Evolutionary conservation across 1,284 basidiomycete genomes (phyloP).

Genomic region (Leccinum griseonigrum): DNA sequence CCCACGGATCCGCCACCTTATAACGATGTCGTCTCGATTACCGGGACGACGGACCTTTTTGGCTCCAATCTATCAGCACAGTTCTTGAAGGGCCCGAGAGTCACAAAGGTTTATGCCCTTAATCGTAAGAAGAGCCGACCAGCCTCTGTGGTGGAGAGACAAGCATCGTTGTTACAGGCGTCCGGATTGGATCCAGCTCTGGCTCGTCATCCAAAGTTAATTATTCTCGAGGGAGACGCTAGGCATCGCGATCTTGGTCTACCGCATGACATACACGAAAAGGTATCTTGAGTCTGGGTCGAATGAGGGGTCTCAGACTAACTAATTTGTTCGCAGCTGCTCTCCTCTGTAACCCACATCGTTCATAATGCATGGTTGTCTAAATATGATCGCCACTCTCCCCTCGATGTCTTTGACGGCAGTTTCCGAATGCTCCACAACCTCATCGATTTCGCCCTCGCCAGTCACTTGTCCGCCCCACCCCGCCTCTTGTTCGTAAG

Average conservation of each 20-base stretch:
- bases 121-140: constrained; percentile 14
- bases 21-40: constrained; percentile 25
- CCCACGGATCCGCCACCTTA: constrained; percentile 2
- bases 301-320: constrained; percentile 1
- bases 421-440: constrained; percentile 38
- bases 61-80: constrained; percentile 22
- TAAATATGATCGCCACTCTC: constrained; percentile 35
- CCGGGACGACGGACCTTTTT: constrained; percentile 28
- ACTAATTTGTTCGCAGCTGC: constrained; percentile 12
- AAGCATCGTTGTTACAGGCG: constrained; percentile 26
- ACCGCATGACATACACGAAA: constrained; percentile 4
- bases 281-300: constrained; percentile 8
- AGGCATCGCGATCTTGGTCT: constrained; percentile 11
- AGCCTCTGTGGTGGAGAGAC: constrained; percentile 12
- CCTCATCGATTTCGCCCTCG: constrained; percentile 41
- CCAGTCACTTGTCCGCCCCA: constrained; percentile 21
- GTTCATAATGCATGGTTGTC: constrained; percentile 31
- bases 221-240: constrained; percentile 16
- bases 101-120: constrained; percentile 23
- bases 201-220: constrained; percentile 14
- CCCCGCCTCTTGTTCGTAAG: constrained; percentile 38
- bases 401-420: constrained; percentile 19
- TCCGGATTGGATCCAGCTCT: constrained; percentile 23
- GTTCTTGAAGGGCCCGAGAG: constrained; percentile 7
- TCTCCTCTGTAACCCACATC: constrained; percentile 24